Percentiles rank a stretch among this genome's conserved stretches.
phyloP scores from a whole-genome alignment of 352 stramenopile species.

The Thraustotheca clavata region DNA sequence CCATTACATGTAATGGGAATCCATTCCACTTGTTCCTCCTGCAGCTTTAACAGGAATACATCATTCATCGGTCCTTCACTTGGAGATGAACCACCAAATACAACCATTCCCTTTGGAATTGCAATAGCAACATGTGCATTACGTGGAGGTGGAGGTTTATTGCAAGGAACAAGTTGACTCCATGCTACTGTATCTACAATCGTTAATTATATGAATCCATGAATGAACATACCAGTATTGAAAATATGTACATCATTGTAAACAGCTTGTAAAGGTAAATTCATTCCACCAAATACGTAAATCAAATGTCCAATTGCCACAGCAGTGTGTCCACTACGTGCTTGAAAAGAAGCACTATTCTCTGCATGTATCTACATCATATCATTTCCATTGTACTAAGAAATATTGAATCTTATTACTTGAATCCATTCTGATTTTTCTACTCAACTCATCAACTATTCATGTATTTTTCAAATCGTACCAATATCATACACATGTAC shows the following conservation, averaged over 20 bases:
- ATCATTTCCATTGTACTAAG: neutral
- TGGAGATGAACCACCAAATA: slow-evolving; percentile 56
- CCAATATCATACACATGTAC: slow-evolving; percentile 47
- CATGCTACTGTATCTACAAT: slow-evolving; percentile 25
- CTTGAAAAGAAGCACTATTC: slow-evolving; percentile 23
- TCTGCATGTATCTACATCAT: slow-evolving; percentile 24
- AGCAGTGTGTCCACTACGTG: slow-evolving; percentile 55
- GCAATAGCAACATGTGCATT: slow-evolving; percentile 50
- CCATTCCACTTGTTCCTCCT: neutral
- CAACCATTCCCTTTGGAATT: slow-evolving; percentile 34
- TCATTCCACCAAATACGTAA: slow-evolving; percentile 55
- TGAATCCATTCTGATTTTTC: neutral
- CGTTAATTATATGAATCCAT: neutral
- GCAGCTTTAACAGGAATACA: slow-evolving; percentile 32
- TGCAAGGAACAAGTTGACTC: slow-evolving; percentile 27
- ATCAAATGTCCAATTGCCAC: slow-evolving; percentile 36
- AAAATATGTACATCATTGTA: slow-evolving; percentile 55
- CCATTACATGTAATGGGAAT: neutral
- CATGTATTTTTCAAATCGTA: slow-evolving; percentile 15
- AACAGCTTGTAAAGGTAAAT: slow-evolving; percentile 31
- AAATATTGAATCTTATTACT: neutral
- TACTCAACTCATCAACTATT: no score
- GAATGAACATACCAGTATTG: slow-evolving; percentile 26
- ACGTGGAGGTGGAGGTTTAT: slow-evolving; percentile 32
- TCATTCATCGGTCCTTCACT: slow-evolving; percentile 43